A percentile compares a stretch with the other conserved stretches of the same genome.
phyloP scores from a whole-genome alignment of 2,329 filamentous ascomycete genomes.

The Coniella vitis region DNA sequence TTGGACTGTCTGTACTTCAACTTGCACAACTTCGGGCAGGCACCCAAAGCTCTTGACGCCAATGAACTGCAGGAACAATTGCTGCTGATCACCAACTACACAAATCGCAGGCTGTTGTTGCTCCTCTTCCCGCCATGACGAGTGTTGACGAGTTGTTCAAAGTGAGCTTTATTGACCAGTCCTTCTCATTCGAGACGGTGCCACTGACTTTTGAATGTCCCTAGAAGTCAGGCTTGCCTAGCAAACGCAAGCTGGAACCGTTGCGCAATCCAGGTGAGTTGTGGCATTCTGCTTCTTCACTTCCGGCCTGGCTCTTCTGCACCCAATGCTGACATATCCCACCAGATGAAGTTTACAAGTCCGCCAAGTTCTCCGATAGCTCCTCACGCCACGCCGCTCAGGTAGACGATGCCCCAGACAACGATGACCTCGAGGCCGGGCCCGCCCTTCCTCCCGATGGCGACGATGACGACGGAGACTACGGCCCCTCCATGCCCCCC shows the following conservation, averaged over 20 bases:
- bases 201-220: conserved; percentile 11
- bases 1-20: no score
- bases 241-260: conserved; percentile 59
- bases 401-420: conserved; percentile 36
- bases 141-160: conserved; percentile 56
- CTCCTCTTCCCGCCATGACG: conserved; percentile 35
- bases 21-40: no score
- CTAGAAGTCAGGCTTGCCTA: conserved; percentile 38
- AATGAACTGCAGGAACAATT: background rate
- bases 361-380: conserved; percentile 45
- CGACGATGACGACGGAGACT: conserved; percentile 42
- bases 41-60: no score
- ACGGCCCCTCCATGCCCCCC: conserved; percentile 39
- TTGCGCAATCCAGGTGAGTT: conserved; percentile 54
- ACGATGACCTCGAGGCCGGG: conserved; percentile 38
- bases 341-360: conserved; percentile 57
- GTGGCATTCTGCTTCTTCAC: background rate
- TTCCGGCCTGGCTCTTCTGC: background rate
- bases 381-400: conserved; percentile 35
- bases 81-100: background rate
- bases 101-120: background rate
- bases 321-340: background rate
- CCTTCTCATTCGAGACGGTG: background rate
- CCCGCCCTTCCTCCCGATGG: conserved; percentile 44
- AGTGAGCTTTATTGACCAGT: conserved; percentile 25